phyloP scores from a whole-genome alignment of 75 land plant genomes.

The Picea glauca region DNA sequence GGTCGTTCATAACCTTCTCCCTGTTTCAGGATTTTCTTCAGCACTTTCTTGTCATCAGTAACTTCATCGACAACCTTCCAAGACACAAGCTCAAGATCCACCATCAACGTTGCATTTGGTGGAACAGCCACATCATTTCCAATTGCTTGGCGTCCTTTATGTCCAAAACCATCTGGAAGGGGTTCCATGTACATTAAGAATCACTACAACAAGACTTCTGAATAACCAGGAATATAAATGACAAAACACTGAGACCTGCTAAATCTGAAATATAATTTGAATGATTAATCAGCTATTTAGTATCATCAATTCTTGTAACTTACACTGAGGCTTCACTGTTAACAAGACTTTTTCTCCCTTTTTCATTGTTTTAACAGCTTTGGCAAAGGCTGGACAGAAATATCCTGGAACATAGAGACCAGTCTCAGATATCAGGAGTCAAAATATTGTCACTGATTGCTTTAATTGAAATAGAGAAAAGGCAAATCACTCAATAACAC shows the following conservation, averaged over 20 bases:
- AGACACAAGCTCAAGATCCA: conserved; percentile 61
- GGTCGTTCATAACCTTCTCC: conserved; percentile 76
- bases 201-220: not conserved
- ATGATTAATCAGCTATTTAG: not conserved
- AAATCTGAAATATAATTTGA: not conserved
- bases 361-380: conserved; percentile 87
- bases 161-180: conserved; percentile 67
- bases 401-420: conserved; percentile 33
- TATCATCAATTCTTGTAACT: conserved; percentile 9
- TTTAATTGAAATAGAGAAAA: not conserved
- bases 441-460: not conserved
- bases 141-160: conserved; percentile 48
- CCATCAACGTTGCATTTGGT: conserved; percentile 50
- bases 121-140: conserved; percentile 50
- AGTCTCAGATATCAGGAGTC: no score
- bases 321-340: conserved; percentile 82
- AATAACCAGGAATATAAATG: not conserved
- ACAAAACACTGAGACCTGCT: not conserved
- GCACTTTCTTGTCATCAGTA: conserved; percentile 60
- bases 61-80: conserved; percentile 77
- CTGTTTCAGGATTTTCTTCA: conserved; percentile 67
- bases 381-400: conserved; percentile 72
- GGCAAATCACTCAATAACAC: conserved; percentile 27
- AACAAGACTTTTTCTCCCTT: conserved; percentile 63
- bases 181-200: not conserved